Percentiles rank a stretch among this genome's conserved stretches.
phyloP scores from a whole-genome alignment of 208 protist species.

The Leishmania mexicana region DNA sequence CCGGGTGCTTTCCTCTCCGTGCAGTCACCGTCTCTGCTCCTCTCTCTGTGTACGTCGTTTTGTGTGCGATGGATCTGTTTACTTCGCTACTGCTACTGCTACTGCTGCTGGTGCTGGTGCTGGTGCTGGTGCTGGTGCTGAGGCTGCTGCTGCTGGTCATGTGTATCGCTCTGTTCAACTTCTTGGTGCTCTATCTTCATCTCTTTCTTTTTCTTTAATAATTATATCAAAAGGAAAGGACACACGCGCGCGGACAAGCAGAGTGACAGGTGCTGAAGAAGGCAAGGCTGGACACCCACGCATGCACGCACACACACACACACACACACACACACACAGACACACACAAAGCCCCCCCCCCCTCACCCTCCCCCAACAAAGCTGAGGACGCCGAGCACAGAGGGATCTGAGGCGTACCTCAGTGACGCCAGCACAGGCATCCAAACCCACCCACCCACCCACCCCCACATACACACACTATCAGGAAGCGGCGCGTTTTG shows the following conservation, averaged over 20 bases:
- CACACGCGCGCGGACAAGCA: no score
- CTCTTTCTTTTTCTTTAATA: neutral
- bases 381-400: neutral
- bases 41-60: neutral
- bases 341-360: neutral
- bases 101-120: neutral
- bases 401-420: neutral
- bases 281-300: no score
- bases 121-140: neutral
- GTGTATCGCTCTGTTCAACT: neutral
- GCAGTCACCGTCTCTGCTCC: neutral
- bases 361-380: neutral
- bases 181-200: neutral
- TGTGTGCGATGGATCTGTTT: neutral
- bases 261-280: no score
- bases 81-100: neutral
- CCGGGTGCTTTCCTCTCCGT: neutral
- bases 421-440: neutral
- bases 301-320: neutral
- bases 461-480: neutral
- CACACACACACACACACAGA: neutral
- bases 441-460: no score
- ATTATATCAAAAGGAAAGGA: neutral
- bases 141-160: neutral
- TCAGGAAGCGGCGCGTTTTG: no score